These are phyloP conservation scores for Chaetomium sp. DNA, from an alignment of 2,329 filamentous ascomycete genomes.

Conservation along the genomic window DNA sequence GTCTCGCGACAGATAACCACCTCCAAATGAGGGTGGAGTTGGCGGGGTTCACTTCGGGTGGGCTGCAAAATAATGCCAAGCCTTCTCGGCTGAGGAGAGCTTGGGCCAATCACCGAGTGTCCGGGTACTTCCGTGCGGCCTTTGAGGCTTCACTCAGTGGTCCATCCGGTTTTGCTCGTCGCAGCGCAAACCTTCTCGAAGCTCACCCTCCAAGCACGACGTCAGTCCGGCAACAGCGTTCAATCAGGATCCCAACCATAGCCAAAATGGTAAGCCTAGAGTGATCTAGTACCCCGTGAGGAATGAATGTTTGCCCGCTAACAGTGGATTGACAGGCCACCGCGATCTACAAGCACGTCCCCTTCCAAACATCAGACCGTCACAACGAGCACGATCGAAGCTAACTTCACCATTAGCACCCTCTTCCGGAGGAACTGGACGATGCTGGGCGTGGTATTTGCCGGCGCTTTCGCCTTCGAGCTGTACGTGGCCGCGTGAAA, in stretches of 20 bases:
- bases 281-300: neutral
- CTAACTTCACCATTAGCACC: conserved; percentile 48
- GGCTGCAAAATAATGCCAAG: conserved; percentile 6
- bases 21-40: neutral
- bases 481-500: conserved; percentile 57
- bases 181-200: conserved; percentile 17
- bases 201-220: conserved; percentile 14
- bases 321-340: conserved; percentile 28
- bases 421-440: conserved; percentile 81
- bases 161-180: conserved; percentile 20
- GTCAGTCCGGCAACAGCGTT: conserved; percentile 9
- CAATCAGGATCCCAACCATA: conserved; percentile 16
- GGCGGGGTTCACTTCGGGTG: conserved; percentile 10
- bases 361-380: neutral
- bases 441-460: conserved; percentile 84
- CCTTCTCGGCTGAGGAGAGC: conserved; percentile 17
- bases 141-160: conserved; percentile 21
- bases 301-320: neutral
- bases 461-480: conserved; percentile 82
- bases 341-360: conserved; percentile 55
- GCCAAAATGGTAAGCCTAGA: conserved; percentile 53
- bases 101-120: conserved; percentile 31
- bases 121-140: conserved; percentile 24
- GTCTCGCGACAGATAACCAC: neutral
- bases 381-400: conserved; percentile 5